phyloP scores from a whole-genome alignment of 1,139 yeast genomes.

The Debaryomycetaceae sp. region DNA sequence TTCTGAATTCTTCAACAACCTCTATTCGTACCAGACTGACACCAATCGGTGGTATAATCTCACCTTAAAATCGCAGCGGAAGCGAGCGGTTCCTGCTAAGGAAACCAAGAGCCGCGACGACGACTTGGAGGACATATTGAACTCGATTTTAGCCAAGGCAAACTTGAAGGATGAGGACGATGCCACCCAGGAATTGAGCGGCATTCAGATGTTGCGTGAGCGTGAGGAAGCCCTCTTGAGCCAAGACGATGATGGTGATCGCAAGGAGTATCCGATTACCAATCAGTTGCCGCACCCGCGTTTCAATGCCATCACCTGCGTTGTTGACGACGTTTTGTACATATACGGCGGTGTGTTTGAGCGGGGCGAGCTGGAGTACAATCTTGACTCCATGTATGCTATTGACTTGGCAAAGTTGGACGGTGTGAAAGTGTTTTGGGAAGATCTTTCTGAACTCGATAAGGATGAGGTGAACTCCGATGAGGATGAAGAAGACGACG shows the following conservation, averaged over 20 bases:
- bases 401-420: slow-evolving; percentile 80
- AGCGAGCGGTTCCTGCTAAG: slow-evolving; percentile 31
- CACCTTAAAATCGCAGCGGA: slow-evolving; percentile 52
- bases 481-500: slow-evolving; percentile 58
- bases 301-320: slow-evolving; percentile 79
- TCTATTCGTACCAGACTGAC: slow-evolving; percentile 77
- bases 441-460: slow-evolving; percentile 58
- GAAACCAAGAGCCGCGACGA: slow-evolving; percentile 54
- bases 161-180: slow-evolving; percentile 49
- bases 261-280: slow-evolving; percentile 43
- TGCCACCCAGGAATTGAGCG: slow-evolving; percentile 25
- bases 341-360: slow-evolving; percentile 94
- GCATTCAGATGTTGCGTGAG: slow-evolving; percentile 27
- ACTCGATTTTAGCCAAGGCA: slow-evolving; percentile 61
- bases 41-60: slow-evolving; percentile 83
- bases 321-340: slow-evolving; percentile 72
- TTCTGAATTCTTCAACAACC: slow-evolving; percentile 71
- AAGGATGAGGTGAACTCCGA: slow-evolving; percentile 45
- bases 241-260: slow-evolving; percentile 20
- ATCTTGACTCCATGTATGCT: slow-evolving; percentile 76
- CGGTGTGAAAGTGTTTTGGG: slow-evolving; percentile 87
- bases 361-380: slow-evolving; percentile 73
- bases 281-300: slow-evolving; percentile 75
- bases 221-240: slow-evolving; percentile 27
- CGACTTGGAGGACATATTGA: slow-evolving; percentile 73